Conservation (phyloP, 2,329 filamentous ascomycete genomes). For the Stagonosporopsis tanaceti region DNA sequence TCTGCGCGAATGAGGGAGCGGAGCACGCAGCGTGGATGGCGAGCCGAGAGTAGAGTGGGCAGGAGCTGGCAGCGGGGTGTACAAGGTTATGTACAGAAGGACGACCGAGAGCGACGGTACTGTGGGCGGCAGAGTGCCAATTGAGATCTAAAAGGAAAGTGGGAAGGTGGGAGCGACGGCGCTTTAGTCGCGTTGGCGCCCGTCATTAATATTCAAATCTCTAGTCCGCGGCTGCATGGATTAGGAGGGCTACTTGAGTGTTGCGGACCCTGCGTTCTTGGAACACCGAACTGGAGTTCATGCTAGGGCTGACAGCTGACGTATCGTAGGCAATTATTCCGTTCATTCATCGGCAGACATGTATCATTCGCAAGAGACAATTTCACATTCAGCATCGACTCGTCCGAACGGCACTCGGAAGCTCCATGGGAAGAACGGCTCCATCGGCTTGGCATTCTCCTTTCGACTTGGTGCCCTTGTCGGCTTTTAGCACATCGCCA, state of each 20-base stretch:
- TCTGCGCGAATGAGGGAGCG: slow-evolving; percentile 20
- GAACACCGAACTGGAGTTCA: slow-evolving; percentile 18
- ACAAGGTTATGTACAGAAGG: slow-evolving; percentile 10
- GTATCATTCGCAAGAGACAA: neutral
- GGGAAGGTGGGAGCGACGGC: slow-evolving; percentile 17
- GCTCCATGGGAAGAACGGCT: slow-evolving; percentile 11
- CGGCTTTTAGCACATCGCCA: slow-evolving; percentile 3
- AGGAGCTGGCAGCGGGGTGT: slow-evolving; percentile 3
- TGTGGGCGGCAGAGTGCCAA: slow-evolving; percentile 8
- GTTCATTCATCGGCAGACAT: neutral
- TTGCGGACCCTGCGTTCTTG: slow-evolving; percentile 9
- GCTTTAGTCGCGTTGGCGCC: slow-evolving; percentile 16
- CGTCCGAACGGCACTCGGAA: neutral
- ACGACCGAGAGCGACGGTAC: slow-evolving; percentile 5
- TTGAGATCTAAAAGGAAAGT: slow-evolving; percentile 9
- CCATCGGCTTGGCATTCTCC: slow-evolving; percentile 12
- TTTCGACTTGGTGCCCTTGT: slow-evolving; percentile 17
- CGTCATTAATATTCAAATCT: slow-evolving; percentile 15
- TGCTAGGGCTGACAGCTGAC: slow-evolving; percentile 5
- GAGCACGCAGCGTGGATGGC: slow-evolving; percentile 16
- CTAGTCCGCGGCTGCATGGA: slow-evolving; percentile 16
- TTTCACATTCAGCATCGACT: neutral
- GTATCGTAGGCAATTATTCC: neutral
- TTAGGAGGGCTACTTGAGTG: slow-evolving; percentile 9
- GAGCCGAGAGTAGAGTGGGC: slow-evolving; percentile 18